A percentile compares a stretch with the other conserved stretches of the same genome.
phyloP scores from a whole-genome alignment of 768 basidiomycete species.

The Kwoniella sp. region DNA sequence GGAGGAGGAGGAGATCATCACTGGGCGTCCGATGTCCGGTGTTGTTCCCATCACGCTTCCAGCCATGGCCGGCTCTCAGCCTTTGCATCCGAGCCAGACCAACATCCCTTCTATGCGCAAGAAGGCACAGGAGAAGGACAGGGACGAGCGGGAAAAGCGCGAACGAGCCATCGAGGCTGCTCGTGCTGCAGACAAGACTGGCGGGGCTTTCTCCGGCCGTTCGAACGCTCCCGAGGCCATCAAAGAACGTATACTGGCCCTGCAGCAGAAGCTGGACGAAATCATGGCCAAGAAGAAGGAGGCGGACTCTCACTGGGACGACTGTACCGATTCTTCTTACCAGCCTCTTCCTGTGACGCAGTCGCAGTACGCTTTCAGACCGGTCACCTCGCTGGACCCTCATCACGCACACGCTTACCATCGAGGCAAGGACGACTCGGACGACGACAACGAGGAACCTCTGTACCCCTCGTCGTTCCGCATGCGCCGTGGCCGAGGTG shows the following conservation, averaged over 20 bases:
- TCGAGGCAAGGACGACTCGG: slow-evolving; percentile 8
- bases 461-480: slow-evolving; percentile 56
- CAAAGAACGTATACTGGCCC: slow-evolving; percentile 59
- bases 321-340: slow-evolving; percentile 71
- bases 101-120: slow-evolving; percentile 29
- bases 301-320: slow-evolving; percentile 77
- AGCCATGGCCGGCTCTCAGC: slow-evolving; percentile 52
- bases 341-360: slow-evolving; percentile 62
- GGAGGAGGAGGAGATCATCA: slow-evolving; percentile 51
- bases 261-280: slow-evolving; percentile 63
- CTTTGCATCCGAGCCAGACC: slow-evolving; percentile 10
- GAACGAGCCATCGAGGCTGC: slow-evolving; percentile 28
- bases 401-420: neutral
- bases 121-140: slow-evolving; percentile 25
- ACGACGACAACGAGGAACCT: slow-evolving; percentile 34
- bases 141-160: slow-evolving; percentile 44
- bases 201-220: slow-evolving; percentile 36
- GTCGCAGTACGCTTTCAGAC: slow-evolving; percentile 51
- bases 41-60: slow-evolving; percentile 35
- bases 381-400: slow-evolving; percentile 53
- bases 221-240: slow-evolving; percentile 51
- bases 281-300: slow-evolving; percentile 64
- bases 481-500: slow-evolving; percentile 75
- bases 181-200: slow-evolving; percentile 9
- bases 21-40: slow-evolving; percentile 28